A percentile compares a stretch with the other conserved stretches of the same genome.
Conservation (phyloP, 352 stramenopile species). For the Globisporangium megalacanthum region DNA sequence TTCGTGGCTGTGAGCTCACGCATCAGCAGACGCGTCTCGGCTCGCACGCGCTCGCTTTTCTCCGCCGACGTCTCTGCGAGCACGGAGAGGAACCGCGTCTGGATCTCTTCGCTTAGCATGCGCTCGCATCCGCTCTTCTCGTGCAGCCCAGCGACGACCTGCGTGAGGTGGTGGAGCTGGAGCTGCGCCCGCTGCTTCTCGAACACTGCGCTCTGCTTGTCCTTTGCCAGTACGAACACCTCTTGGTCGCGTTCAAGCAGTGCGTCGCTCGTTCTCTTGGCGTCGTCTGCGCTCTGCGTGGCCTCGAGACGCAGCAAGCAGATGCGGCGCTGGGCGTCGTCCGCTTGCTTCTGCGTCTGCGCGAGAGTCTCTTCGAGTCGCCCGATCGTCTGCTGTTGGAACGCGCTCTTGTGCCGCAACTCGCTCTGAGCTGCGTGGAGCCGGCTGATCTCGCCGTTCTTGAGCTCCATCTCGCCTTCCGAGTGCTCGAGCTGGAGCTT, state of each 20-base stretch:
- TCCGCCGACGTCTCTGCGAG: constrained; percentile 31
- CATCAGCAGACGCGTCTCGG: constrained; percentile 38
- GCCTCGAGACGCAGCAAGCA: constrained; percentile 48
- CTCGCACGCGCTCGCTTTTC: constrained; percentile 37
- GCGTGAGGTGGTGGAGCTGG: constrained; percentile 39
- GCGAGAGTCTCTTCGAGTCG: constrained; percentile 38
- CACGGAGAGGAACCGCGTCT: constrained; percentile 21
- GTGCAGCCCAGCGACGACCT: constrained; percentile 20
- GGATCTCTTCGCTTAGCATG: constrained; percentile 48
- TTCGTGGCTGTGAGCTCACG: constrained; percentile 38
- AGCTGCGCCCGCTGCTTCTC: constrained; percentile 48
- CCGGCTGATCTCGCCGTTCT: constrained; percentile 61
- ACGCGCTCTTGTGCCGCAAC: constrained; percentile 55
- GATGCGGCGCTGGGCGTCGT: constrained; percentile 47
- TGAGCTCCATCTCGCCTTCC: constrained; percentile 62
- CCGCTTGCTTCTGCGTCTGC: constrained; percentile 27
- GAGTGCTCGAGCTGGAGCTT: constrained; percentile 63
- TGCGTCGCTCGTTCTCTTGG: constrained; percentile 23
- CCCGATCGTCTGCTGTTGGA: constrained; percentile 37
- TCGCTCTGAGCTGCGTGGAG: constrained; percentile 45
- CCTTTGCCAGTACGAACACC: constrained; percentile 22
- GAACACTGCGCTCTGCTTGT: constrained; percentile 22
- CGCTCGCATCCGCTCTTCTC: constrained; percentile 27
- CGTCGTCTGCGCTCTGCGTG: constrained; percentile 30
- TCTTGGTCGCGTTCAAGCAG: constrained; percentile 34